Evolutionary conservation across 2,329 filamentous ascomycete genomes (phyloP).

Genomic region (Sporothrix curviconia): DNA sequence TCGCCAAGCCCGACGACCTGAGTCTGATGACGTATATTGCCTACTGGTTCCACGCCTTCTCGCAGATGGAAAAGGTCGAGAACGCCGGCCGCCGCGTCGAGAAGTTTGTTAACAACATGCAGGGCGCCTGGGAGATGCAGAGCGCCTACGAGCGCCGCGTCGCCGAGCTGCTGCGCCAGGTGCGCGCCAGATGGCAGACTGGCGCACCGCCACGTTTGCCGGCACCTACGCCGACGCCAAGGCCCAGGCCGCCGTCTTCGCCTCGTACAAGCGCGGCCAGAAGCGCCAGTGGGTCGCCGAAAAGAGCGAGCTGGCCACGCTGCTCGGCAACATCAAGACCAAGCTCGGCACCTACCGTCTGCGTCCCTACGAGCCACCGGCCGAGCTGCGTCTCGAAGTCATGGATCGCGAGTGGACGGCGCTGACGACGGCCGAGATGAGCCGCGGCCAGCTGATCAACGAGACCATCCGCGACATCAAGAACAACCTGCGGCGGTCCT

Average conservation of each 20-base stretch:
- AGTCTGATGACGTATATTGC: slow-evolving; percentile 99
- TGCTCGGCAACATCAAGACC: slow-evolving; percentile 97
- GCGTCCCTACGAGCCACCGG: slow-evolving; percentile 82
- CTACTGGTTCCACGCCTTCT: slow-evolving; percentile 99
- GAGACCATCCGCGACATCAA: slow-evolving; percentile 99
- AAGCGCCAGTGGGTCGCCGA: slow-evolving; percentile 97
- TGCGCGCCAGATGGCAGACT: slow-evolving; percentile 67
- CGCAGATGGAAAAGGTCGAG: slow-evolving; percentile 96
- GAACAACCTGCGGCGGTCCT: slow-evolving; percentile 82
- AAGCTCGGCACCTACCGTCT: slow-evolving; percentile 93
- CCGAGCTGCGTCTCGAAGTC: slow-evolving; percentile 72
- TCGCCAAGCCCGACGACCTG: slow-evolving; percentile 89
- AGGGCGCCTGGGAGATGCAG: slow-evolving; percentile 99
- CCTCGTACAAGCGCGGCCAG: slow-evolving; percentile 79
- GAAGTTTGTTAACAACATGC: slow-evolving; percentile 98
- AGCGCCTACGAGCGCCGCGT: slow-evolving; percentile 90
- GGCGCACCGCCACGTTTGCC: slow-evolving; percentile 76
- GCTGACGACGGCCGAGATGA: slow-evolving; percentile 77
- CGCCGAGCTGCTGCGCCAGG: slow-evolving; percentile 69
- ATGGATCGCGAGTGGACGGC: slow-evolving; percentile 76
- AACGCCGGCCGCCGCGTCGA: slow-evolving; percentile 94
- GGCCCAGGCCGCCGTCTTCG: slow-evolving; percentile 72
- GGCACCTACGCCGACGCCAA: slow-evolving; percentile 93
- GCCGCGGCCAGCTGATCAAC: slow-evolving; percentile 87
- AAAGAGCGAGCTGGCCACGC: slow-evolving; percentile 87